Conservation (phyloP, 148 eudicot species). For the Cornus kousa region DNA sequence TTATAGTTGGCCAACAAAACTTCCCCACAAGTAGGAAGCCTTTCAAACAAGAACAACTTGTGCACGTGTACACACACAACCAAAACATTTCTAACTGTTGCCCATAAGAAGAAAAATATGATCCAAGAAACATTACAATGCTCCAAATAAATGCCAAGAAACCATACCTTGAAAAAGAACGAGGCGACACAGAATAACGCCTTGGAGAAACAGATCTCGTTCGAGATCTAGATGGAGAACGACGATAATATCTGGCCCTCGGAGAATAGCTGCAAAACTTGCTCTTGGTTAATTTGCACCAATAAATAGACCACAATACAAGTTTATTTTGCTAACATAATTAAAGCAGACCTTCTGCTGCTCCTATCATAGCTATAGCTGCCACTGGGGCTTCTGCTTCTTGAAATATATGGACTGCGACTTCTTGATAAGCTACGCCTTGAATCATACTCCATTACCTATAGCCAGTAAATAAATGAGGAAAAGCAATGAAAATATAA, state of each 20-base stretch:
- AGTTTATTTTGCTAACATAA: not conserved
- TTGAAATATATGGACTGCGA: constrained; percentile 56
- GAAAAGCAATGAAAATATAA: not conserved
- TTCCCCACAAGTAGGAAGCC: not conserved
- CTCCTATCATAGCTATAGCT: constrained; percentile 61
- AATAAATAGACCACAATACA: not conserved
- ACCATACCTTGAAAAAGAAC: constrained; percentile 52
- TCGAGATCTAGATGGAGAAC: constrained; percentile 58
- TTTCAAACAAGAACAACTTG: not conserved
- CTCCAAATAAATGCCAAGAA: not conserved
- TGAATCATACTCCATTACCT: constrained; percentile 59
- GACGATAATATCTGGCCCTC: constrained; percentile 36
- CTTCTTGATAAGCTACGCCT: constrained; percentile 60
- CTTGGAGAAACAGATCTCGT: constrained; percentile 41
- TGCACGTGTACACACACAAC: not conserved
- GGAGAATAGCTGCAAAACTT: constrained; percentile 59
- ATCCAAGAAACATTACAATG: not conserved
- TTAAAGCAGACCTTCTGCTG: constrained; percentile 42
- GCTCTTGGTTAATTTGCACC: not conserved
- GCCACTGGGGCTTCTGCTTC: constrained; percentile 60
- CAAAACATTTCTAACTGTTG: not conserved
- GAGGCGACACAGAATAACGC: constrained; percentile 40
- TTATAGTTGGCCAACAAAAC: not conserved
- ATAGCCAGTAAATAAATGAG: not conserved
- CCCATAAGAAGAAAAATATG: not conserved